These are phyloP conservation scores for Yamadazyma blattariae DNA, from an alignment of 1,139 yeast species.

Conservation along the genomic window DNA sequence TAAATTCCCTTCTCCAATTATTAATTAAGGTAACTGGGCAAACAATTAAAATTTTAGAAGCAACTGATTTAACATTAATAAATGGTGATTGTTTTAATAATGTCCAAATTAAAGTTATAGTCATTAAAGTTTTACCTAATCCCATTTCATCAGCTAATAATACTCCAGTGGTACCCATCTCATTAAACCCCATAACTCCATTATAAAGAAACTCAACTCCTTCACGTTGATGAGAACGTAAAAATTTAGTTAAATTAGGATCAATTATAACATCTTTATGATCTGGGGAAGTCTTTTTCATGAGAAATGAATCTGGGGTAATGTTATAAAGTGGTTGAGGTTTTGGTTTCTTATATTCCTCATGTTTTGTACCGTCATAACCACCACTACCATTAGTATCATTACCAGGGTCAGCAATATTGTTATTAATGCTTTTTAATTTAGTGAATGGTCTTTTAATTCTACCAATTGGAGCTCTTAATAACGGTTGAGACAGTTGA, in stretches of 20 bases:
- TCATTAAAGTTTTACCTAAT: conserved; percentile 85
- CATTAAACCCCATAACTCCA: conserved; percentile 67
- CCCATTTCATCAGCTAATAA: conserved; percentile 98
- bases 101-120: conserved; percentile 84
- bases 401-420: background rate
- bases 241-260: conserved; percentile 50
- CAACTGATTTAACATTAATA: conserved; percentile 28
- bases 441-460: conserved; percentile 1
- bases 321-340: background rate
- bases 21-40: conserved; percentile 89
- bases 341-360: background rate
- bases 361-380: too few relatives aligned
- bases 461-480: background rate
- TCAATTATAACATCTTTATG: conserved; percentile 65
- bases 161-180: conserved; percentile 55
- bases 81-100: conserved; percentile 71
- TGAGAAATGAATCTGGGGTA: conserved; percentile 8
- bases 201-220: conserved; percentile 81
- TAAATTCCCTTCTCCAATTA: conserved; percentile 88
- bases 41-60: conserved; percentile 66
- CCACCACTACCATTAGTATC: background rate
- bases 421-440: conserved; percentile 8
- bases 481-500: background rate
- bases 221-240: conserved; percentile 83
- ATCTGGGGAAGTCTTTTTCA: conserved; percentile 6